Base-by-base conservation (phyloP, 306 rosid species). In the Prunus davidiana region DNA sequence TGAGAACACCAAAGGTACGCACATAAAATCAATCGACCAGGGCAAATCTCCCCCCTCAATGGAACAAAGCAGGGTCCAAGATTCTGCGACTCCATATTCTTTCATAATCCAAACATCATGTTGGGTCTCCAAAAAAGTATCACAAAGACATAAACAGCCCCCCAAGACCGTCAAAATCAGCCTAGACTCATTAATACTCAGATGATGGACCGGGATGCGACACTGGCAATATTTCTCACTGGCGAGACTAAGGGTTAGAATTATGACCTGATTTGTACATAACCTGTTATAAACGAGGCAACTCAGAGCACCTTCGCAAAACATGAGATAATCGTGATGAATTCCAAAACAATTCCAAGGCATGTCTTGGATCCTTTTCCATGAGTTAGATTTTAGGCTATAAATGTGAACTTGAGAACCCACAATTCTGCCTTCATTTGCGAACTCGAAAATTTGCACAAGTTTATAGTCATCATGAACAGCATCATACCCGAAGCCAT, bases 361-460 rank as follows among this genome's bases (percentile, higher is more conserved):
- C 18, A 51, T 4, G 47, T 28, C 12, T 30, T 69, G 27, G 6
- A 28, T 69, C 72, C 27, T 46, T 67, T 67, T 43, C 72, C 56
- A 22, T 45, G 56, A 20, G 34, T 67, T 24, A 0, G 28, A 69
- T 28, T 28, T 51, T 28, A 47, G 73, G 32, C 25, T 25, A 49
- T 69, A 51, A 9, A 69, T 28, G 2, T 6, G 19, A 22, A 69
- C 74, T 4, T 28, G 46, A 3, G 18, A 50, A 51, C 27, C 2
- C 25, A 49, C 15, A 25, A 3, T 2, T 25, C 0, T 2, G 0
- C 13, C 1, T 2, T 2, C 2, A 3, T 46, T 12, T 13, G 1
- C 3, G 11, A 58, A 11, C 12, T 15, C 2, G 4, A 16, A 1
- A 24, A 71, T 16, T n/a, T n/a, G 12, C 32, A 71, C 50, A 5